These are phyloP conservation scores for Babjeviella inositovora DNA, from an alignment of 805 yeast genomes.

Conservation along the genomic window DNA sequence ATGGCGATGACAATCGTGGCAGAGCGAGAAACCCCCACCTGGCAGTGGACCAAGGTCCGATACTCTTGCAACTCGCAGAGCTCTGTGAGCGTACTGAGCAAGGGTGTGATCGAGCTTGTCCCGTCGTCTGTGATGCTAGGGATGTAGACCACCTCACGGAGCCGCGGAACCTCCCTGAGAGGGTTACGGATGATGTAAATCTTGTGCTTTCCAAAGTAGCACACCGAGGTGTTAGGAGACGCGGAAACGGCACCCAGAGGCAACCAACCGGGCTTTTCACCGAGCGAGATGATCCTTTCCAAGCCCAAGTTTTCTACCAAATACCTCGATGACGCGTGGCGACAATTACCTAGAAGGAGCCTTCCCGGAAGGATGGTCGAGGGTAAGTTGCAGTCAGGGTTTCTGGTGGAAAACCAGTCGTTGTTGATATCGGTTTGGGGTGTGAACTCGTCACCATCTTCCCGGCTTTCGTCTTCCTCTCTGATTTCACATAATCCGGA, in stretches of 20 bases:
- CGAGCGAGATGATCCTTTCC: slow-evolving; percentile 13
- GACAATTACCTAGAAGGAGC: slow-evolving; percentile 14
- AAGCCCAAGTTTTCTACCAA: slow-evolving; percentile 10
- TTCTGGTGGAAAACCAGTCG: slow-evolving; percentile 16
- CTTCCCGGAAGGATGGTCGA: slow-evolving; percentile 18
- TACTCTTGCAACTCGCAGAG: background rate
- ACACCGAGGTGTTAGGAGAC: background rate
- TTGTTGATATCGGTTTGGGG: slow-evolving; percentile 1
- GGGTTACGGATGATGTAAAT: background rate
- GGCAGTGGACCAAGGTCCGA: slow-evolving; percentile 64
- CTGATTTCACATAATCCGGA: too few species aligned
- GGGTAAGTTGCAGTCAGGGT: too few species aligned
- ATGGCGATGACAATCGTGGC: slow-evolving; percentile 95
- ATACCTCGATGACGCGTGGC: slow-evolving; percentile 15
- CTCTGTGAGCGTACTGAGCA: slow-evolving; percentile 7
- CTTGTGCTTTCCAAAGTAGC: background rate
- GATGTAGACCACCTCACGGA: slow-evolving; percentile 9
- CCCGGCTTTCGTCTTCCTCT: too few species aligned
- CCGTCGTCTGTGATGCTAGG: slow-evolving; percentile 21
- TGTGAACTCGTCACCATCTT: too few species aligned
- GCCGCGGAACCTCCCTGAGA: background rate
- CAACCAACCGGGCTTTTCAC: slow-evolving; percentile 19
- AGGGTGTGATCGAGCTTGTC: slow-evolving; percentile 12
- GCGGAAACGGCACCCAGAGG: background rate
- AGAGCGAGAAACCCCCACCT: slow-evolving; percentile 90